Percentiles rank a stretch among this genome's conserved stretches.
phyloP scores from a whole-genome alignment of 805 yeast species.

The Candida maesae region DNA sequence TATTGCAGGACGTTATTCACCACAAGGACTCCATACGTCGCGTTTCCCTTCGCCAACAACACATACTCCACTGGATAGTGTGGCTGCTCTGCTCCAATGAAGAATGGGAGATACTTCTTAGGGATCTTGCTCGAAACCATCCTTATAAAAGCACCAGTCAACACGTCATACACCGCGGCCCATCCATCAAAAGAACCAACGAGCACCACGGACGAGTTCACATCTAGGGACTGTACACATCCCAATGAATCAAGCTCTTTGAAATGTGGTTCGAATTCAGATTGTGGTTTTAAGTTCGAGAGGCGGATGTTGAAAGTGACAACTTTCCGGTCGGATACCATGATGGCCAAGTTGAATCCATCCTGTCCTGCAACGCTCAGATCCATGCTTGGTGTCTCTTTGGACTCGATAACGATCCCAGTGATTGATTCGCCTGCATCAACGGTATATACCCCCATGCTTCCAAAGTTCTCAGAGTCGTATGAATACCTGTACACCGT shows the following conservation, averaged over 20 bases:
- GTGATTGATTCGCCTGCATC: slow-evolving; percentile 10
- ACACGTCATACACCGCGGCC: slow-evolving; percentile 22
- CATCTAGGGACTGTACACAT: slow-evolving; percentile 19
- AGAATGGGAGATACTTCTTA: slow-evolving; percentile 18
- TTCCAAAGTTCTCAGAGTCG: slow-evolving; percentile 13
- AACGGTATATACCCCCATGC: slow-evolving; percentile 3
- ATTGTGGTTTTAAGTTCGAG: slow-evolving; percentile 1
- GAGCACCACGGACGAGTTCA: slow-evolving; percentile 22
- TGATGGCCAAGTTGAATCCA: slow-evolving; percentile 25
- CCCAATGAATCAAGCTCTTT: not conserved
- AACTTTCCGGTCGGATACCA: slow-evolving; percentile 11
- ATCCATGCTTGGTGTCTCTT: slow-evolving; percentile 4
- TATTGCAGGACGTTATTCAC: slow-evolving; percentile 21
- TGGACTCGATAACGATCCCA: slow-evolving; percentile 17
- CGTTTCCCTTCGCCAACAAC: slow-evolving; percentile 12
- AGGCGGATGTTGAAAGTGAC: slow-evolving; percentile 18
- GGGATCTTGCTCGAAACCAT: slow-evolving; percentile 20
- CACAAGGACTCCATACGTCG: slow-evolving; percentile 17
- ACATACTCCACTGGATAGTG: not conserved
- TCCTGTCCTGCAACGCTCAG: slow-evolving; percentile 24
- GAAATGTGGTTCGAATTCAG: slow-evolving; percentile 4
- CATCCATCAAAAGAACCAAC: slow-evolving; percentile 24
- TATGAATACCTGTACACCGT: slow-evolving; percentile 14
- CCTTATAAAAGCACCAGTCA: slow-evolving; percentile 20
- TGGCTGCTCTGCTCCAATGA: slow-evolving; percentile 12